Conservation (phyloP, 805 yeast species). For the Wilhelminamyces savonicus region DNA sequence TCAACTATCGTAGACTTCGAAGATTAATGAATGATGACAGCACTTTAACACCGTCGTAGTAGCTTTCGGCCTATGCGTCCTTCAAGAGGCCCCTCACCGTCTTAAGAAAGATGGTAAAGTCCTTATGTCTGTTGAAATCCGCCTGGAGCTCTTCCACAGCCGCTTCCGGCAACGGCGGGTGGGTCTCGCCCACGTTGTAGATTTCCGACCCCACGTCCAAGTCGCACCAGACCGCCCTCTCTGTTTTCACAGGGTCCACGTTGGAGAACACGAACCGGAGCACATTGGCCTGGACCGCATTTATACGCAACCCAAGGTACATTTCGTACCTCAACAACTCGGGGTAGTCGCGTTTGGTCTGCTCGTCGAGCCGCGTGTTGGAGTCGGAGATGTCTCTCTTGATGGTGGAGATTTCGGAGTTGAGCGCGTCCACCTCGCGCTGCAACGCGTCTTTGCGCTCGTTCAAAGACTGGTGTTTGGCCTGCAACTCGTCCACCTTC, state of each 20-base stretch:
- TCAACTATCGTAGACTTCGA: too few species aligned
- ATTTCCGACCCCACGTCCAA: conserved; percentile 38
- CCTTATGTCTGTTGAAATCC: conserved; percentile 20
- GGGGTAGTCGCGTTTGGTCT: conserved; percentile 42
- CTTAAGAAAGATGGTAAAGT: conserved; percentile 14
- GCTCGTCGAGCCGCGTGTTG: conserved; percentile 31
- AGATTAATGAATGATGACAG: too few species aligned
- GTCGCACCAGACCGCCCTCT: conserved; percentile 36
- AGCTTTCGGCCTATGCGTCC: too few species aligned
- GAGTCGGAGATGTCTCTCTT: conserved; percentile 25
- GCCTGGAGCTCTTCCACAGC: conserved; percentile 7
- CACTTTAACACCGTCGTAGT: too few species aligned
- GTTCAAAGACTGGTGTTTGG: conserved; percentile 28
- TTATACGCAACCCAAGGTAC: conserved; percentile 49
- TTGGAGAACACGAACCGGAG: conserved; percentile 45
- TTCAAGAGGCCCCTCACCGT: conserved; percentile 6
- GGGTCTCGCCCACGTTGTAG: conserved; percentile 6
- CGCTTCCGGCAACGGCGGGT: conserved; percentile 7
- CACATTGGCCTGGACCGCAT: conserved; percentile 41
- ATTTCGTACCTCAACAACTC: conserved; percentile 49
- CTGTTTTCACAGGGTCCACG: conserved; percentile 38
- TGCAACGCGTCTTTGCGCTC: conserved; percentile 19
- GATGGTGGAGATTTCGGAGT: conserved; percentile 19
- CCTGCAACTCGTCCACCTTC: conserved; percentile 26
- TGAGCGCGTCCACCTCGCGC: conserved; percentile 26